A percentile compares a stretch with the other conserved stretches of the same genome.
Evolutionary conservation across 176 grass and related monocot species (phyloP).

Genomic region (Canna indica): DNA sequence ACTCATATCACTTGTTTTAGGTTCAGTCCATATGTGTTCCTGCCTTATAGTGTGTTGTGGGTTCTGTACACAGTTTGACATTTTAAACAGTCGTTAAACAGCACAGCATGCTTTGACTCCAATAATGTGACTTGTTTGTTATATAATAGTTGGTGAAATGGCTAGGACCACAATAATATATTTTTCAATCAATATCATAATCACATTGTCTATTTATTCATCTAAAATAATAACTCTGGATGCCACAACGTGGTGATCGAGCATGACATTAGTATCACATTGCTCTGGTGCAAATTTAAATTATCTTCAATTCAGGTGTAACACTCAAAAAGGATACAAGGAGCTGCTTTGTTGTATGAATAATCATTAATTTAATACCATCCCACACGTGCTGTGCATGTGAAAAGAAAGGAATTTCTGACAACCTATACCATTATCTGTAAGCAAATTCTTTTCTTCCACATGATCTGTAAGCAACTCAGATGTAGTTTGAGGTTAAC

Average conservation of each 20-base stretch:
- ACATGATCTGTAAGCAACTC: no score
- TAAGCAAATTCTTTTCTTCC: no score
- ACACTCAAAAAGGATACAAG: background rate
- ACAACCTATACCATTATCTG: no score
- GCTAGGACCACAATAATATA: background rate
- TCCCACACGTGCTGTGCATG: no score
- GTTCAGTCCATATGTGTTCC: background rate
- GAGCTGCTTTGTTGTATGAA: no score
- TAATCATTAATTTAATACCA: no score
- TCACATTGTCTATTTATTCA: background rate
- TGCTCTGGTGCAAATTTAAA: background rate
- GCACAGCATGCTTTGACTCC: background rate
- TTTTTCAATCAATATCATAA: background rate
- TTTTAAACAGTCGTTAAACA: background rate
- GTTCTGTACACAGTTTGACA: background rate
- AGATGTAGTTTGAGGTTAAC: no score
- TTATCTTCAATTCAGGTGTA: background rate
- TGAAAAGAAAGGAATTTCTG: no score
- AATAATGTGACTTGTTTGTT: background rate
- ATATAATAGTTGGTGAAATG: background rate
- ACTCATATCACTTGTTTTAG: background rate
- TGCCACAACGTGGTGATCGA: no score
- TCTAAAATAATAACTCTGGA: background rate
- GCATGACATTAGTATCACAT: no score
- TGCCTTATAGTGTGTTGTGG: background rate